These are phyloP conservation scores for Teratosphaeria pseudoeucalypti DNA, from an alignment of 2,329 filamentous ascomycete genomes.

Conservation along the genomic window DNA sequence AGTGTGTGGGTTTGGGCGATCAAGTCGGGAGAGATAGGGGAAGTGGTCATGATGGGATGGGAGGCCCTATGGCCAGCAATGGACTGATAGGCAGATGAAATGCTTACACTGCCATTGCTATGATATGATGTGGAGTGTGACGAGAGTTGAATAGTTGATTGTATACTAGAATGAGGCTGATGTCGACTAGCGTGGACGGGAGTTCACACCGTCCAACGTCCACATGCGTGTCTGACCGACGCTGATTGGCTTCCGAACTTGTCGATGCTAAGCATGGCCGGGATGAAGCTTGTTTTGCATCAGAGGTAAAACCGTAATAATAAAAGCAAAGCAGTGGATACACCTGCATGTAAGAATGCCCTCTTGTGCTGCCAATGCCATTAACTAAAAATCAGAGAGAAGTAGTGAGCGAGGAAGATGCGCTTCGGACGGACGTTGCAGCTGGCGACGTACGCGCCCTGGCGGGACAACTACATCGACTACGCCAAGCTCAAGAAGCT, in stretches of 20 bases:
- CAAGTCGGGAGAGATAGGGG: slow-evolving; percentile 15
- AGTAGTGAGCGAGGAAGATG: slow-evolving; percentile 50
- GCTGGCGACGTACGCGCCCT: slow-evolving; percentile 69
- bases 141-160: background rate
- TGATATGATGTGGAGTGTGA: background rate
- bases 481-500: slow-evolving; percentile 87
- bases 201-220: too few species aligned
- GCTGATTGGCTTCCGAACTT: background rate
- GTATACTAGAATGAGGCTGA: background rate
- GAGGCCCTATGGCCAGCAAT: background rate
- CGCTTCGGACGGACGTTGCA: slow-evolving; percentile 85
- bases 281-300: background rate
- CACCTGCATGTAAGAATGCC: too few species aligned
- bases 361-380: background rate
- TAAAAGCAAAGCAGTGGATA: too few species aligned
- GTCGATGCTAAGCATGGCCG: background rate
- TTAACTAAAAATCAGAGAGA: background rate
- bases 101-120: background rate
- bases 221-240: background rate
- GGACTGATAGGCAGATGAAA: too few species aligned
- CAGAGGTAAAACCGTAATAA: too few species aligned
- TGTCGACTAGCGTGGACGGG: background rate
- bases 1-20: slow-evolving; percentile 32
- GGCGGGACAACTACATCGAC: slow-evolving; percentile 91
- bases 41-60: background rate